Base-by-base conservation (phyloP, 345 rosid species). In the Lenwebbia sp. region DNA sequence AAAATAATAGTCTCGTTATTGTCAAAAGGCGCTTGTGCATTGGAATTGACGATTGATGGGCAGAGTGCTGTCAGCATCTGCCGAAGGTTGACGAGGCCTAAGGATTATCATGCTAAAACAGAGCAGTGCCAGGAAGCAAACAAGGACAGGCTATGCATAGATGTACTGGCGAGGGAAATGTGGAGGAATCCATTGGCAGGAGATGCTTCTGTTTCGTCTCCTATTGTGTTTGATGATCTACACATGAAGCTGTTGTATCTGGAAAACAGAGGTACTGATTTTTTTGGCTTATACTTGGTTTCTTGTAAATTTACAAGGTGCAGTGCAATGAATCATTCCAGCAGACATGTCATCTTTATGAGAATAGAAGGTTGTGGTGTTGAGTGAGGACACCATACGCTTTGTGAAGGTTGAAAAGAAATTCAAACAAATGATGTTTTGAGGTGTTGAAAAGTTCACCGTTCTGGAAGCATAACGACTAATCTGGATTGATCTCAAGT, bases 191-290 rank as follows among this genome's bases (percentile, higher is more conserved):
- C 94, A n/a, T 88, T 94, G 92, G 92, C 91, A 58, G 92, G 90
- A 8, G 91, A 90, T 89, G 88, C 87, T 76, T 91, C 94, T 11
- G 86, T 89, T 60, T 88, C 93, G 74, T 92, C 92, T 26, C 94
- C 94, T 41, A 83, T 93, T n/a, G 53, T 89, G 81, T 89, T 92
- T 14, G 98, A 97, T 88, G 97, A 97, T 95, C 88, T 96, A 62
- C 96, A 94, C 87, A 95, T 96, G 98, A 96, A 92, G 87, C 90
- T 97, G 84, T 86, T 95, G 25, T 95, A 97, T 92, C 92, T 97
- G 85, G 99, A 97, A 92, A 97, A 96, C 86, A 90, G 99, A 96
- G 99, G 99, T 97, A 90, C 52, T 85, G 28, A 83, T 84, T 87
- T 85, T 65, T 83, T 57, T 41, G 49, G 37, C 87, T 78, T 85